Evolutionary conservation across 2,329 filamentous ascomycete genomes (phyloP).

Genomic region (Microsporum ferrugineum): DNA sequence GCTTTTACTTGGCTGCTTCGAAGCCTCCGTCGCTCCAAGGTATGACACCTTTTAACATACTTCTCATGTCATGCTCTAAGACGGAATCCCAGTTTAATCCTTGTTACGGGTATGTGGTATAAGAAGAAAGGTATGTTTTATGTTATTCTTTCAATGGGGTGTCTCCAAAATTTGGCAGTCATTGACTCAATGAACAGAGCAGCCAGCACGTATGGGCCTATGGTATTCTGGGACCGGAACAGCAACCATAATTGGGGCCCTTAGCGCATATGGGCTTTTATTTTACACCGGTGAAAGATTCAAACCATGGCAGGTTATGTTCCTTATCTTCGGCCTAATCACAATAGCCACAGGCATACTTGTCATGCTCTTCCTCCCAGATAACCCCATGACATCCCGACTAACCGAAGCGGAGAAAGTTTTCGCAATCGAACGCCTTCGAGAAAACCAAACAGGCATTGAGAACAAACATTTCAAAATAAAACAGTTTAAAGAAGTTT

Average conservation of each 20-base stretch:
- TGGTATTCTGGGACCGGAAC: slow-evolving; percentile 64
- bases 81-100: background rate
- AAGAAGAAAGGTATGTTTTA: background rate
- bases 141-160: background rate
- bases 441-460: slow-evolving; percentile 50
- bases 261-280: slow-evolving; percentile 45
- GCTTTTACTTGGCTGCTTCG: slow-evolving; percentile 58
- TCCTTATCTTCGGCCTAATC: slow-evolving; percentile 53
- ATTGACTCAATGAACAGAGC: background rate
- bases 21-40: slow-evolving; percentile 36
- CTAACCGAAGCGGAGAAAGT: slow-evolving; percentile 55
- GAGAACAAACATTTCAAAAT: slow-evolving; percentile 46
- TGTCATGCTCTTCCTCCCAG: slow-evolving; percentile 53
- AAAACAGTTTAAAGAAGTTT: slow-evolving; percentile 46
- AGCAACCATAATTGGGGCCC: slow-evolving; percentile 60
- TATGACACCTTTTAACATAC: background rate
- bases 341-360: slow-evolving; percentile 55
- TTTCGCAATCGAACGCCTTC: slow-evolving; percentile 50
- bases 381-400: slow-evolving; percentile 60
- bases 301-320: slow-evolving; percentile 58
- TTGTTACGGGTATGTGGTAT: slow-evolving; percentile 4
- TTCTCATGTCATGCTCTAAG: background rate
- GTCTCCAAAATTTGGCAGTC: background rate
- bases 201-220: slow-evolving; percentile 2
- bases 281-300: slow-evolving; percentile 27